A percentile compares a stretch with the other conserved stretches of the same genome.
phyloP scores from a whole-genome alignment of 192 early-diverging fungal species.

The Lunasporangiospora selenospora region DNA sequence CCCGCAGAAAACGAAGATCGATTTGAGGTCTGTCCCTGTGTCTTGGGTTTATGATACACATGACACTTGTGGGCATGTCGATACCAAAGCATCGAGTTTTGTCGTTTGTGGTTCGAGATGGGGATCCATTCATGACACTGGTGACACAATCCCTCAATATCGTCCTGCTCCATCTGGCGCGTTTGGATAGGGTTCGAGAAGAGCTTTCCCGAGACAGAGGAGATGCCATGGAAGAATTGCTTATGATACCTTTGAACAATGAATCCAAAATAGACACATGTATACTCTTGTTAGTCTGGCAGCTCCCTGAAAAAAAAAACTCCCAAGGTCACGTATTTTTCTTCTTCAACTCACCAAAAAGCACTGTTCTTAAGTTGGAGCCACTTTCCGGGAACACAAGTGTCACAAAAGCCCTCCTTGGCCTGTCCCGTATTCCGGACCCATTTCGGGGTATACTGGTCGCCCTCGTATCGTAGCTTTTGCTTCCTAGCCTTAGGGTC shows the following conservation, averaged over 20 bases:
- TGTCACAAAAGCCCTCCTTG: constrained; percentile 87
- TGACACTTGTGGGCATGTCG: constrained; percentile 90
- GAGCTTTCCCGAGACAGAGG: constrained; percentile 80
- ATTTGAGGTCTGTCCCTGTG: constrained; percentile 38
- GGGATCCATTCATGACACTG: constrained; percentile 87
- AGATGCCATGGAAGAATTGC: constrained; percentile 87
- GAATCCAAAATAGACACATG: neutral
- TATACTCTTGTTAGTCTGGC: too few species aligned
- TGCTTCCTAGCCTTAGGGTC: constrained; percentile 72
- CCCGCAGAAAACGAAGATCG: constrained; percentile 44
- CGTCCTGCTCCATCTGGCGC: constrained; percentile 69
- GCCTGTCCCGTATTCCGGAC: constrained; percentile 77
- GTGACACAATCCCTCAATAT: constrained; percentile 83
- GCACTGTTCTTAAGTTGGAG: constrained; percentile 89
- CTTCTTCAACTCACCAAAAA: constrained; percentile 64
- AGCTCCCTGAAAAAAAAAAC: neutral
- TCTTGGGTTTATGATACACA: constrained; percentile 78
- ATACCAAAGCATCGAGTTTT: constrained; percentile 84
- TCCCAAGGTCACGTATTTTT: neutral
- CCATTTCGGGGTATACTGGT: constrained; percentile 85
- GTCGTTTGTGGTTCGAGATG: constrained; percentile 75
- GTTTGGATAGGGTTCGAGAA: constrained; percentile 78
- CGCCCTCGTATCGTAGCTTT: constrained; percentile 71
- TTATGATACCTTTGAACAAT: constrained; percentile 73
- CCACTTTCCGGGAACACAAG: constrained; percentile 84